These are phyloP conservation scores for Lentinula edodes DNA, from an alignment of 768 basidiomycete species.

Conservation along the genomic window DNA sequence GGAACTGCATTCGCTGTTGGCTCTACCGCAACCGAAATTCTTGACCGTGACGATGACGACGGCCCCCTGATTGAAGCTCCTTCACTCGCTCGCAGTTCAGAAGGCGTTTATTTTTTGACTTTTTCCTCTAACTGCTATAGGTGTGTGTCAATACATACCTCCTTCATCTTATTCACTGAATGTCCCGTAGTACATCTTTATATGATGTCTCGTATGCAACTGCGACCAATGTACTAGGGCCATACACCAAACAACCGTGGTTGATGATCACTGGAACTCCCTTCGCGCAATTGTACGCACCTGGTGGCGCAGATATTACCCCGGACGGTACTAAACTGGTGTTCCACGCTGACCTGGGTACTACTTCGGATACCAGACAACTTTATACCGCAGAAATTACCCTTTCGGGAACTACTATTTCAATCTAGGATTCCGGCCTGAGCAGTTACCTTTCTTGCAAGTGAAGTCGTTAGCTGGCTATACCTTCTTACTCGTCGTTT, in stretches of 20 bases:
- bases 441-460: too few species aligned
- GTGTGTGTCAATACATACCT: not conserved
- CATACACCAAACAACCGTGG: conserved; percentile 19
- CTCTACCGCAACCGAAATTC: conserved; percentile 17
- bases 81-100: conserved; percentile 13
- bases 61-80: conserved; percentile 26
- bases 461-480: too few species aligned
- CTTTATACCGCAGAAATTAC: not conserved
- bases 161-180: not conserved
- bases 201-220: conserved; percentile 26
- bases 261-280: conserved; percentile 3
- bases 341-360: conserved; percentile 4
- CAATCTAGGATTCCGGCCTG: not conserved
- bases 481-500: too few species aligned
- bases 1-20: conserved; percentile 15
- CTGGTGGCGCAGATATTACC: conserved; percentile 1
- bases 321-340: conserved; percentile 2
- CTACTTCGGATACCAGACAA: not conserved
- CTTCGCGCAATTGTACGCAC: not conserved
- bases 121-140: conserved; percentile 24
- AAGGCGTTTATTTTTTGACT: conserved; percentile 19
- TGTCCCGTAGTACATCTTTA: conserved; percentile 4
- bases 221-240: conserved; percentile 20
- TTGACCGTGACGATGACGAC: conserved; percentile 18
- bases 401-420: not conserved